Conservation (phyloP, 305 asterid genomes). For the Solanum hybrid region DNA sequence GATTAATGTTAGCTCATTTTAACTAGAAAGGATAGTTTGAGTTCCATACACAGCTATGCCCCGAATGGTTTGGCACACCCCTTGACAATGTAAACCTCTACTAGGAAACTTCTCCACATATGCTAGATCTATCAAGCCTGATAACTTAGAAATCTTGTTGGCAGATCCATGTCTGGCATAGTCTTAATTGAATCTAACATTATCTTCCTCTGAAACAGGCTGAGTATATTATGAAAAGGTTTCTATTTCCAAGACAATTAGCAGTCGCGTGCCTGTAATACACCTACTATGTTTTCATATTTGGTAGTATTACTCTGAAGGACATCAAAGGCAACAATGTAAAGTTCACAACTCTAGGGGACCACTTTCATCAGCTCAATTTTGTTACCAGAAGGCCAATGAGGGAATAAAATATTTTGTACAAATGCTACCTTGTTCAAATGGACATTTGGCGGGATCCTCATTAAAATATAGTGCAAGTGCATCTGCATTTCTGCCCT, state of each 20-base stretch:
- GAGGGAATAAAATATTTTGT: background rate
- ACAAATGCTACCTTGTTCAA: slow-evolving; percentile 67
- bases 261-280: background rate
- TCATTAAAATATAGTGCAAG: slow-evolving; percentile 78
- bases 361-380: background rate
- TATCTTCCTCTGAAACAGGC: background rate
- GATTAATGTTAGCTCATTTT: background rate
- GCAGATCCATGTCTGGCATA: background rate
- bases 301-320: background rate
- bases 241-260: background rate
- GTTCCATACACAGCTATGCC: background rate
- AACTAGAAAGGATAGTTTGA: background rate
- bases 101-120: too few relatives aligned
- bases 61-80: too few relatives aligned
- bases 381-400: background rate
- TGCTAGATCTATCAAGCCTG: too few relatives aligned
- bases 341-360: background rate
- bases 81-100: too few relatives aligned
- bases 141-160: too few relatives aligned
- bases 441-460: slow-evolving; percentile 84
- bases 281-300: background rate
- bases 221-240: background rate
- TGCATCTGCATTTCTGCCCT: slow-evolving; percentile 91
- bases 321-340: background rate
- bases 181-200: background rate